Evolutionary conservation across 2,329 filamentous ascomycete species (phyloP).

Genomic region (Aspergillus uvarum): DNA sequence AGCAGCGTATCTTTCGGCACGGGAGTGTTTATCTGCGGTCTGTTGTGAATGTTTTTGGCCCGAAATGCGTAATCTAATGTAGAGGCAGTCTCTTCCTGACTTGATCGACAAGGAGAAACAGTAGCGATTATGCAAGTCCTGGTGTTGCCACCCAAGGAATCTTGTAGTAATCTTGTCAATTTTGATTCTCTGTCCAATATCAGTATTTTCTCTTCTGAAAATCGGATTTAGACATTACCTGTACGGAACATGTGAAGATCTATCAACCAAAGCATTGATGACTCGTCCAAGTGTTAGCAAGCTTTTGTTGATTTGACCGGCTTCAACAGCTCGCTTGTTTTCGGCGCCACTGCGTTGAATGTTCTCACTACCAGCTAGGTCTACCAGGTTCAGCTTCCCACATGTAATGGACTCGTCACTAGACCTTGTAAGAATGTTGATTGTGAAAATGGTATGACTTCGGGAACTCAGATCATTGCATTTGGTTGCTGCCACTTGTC

Average conservation of each 20-base stretch:
- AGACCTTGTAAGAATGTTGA: conserved; percentile 85
- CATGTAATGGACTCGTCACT: conserved; percentile 88
- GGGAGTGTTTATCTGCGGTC: conserved; percentile 89
- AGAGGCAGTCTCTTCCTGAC: conserved; percentile 85
- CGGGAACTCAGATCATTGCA: conserved; percentile 97
- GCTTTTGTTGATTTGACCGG: conserved; percentile 97
- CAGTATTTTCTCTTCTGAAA: neutral
- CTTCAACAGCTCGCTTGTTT: conserved; percentile 94
- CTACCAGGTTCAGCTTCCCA: conserved; percentile 96
- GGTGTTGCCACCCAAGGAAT: conserved; percentile 90
- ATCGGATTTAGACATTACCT: neutral
- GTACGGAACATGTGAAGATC: conserved; percentile 82
- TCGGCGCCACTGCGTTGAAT: conserved; percentile 96
- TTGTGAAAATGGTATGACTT: conserved; percentile 96
- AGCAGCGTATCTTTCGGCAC: conserved; percentile 92
- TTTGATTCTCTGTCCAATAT: conserved; percentile 73
- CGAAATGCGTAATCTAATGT: conserved; percentile 97
- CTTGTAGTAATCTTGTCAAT: conserved; percentile 88
- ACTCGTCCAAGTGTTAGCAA: conserved; percentile 91
- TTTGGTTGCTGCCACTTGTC: conserved; percentile 97
- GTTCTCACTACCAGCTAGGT: conserved; percentile 95
- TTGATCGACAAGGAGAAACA: conserved; percentile 51
- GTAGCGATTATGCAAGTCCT: conserved; percentile 99
- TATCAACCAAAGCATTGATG: conserved; percentile 95
- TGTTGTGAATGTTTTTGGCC: conserved; percentile 97